Conservation (phyloP, 306 rosid genomes). For the Trifolium fragiferum region DNA sequence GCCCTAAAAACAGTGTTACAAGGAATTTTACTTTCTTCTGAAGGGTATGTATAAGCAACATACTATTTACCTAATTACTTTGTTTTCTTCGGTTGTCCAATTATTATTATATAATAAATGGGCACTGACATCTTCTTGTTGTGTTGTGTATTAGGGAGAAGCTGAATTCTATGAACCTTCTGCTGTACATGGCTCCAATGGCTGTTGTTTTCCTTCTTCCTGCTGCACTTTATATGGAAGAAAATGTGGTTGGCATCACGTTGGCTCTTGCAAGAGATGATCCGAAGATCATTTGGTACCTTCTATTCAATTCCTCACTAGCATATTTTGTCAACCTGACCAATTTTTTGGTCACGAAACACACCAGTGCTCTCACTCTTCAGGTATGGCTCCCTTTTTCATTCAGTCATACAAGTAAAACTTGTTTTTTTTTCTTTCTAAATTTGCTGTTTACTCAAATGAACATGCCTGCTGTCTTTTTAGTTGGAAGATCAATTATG, state of each 20-base stretch:
- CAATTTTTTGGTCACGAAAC: conserved; percentile 98
- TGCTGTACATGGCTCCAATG: conserved; percentile 98
- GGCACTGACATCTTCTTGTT: conserved; percentile 43
- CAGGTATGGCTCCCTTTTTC: conserved; percentile 70
- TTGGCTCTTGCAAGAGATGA: conserved; percentile 98
- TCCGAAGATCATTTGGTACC: conserved; percentile 93
- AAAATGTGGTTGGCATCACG: conserved; percentile 95
- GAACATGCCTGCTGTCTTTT: neutral
- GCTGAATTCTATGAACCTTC: conserved; percentile 99
- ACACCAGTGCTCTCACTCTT: conserved; percentile 98
- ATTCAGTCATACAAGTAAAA: neutral
- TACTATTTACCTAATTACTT: neutral
- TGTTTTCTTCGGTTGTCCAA: neutral
- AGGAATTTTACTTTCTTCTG: conserved; percentile 96
- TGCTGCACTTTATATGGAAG: conserved; percentile 95
- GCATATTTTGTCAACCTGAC: conserved; percentile 97
- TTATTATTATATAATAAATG: neutral
- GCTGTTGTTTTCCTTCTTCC: conserved; percentile 99
- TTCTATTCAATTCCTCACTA: conserved; percentile 86
- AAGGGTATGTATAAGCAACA: conserved; percentile 66
- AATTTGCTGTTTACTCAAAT: neutral
- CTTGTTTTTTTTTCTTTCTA: neutral
- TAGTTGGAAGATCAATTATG: neutral
- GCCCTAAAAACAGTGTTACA: conserved; percentile 95
- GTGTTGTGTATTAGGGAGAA: conserved; percentile 85